Conservation (phyloP, 2,329 filamentous ascomycete species). For the Colletotrichum cuscutae region DNA sequence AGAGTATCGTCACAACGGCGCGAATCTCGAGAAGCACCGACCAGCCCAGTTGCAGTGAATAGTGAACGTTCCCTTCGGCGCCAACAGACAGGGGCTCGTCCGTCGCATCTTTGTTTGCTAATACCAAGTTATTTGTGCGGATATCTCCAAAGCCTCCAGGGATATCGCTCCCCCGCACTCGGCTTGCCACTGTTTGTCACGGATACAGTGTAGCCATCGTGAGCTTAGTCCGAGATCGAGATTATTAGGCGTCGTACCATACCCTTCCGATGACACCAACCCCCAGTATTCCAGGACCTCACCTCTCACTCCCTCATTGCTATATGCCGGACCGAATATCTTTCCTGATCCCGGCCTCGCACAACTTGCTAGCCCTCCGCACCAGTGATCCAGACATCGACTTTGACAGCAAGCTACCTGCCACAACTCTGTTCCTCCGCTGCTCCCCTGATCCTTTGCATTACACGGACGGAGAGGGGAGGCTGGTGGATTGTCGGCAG, state of each 20-base stretch:
- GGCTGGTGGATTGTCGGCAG: not conserved
- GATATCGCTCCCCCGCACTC: slow-evolving; percentile 11
- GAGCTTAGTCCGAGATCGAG: not conserved
- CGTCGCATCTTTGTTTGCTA: slow-evolving; percentile 19
- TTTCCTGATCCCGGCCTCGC: not conserved
- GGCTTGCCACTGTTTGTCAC: not conserved
- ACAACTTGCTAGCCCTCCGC: slow-evolving; percentile 1
- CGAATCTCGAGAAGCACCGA: not conserved
- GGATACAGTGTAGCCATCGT: slow-evolving; percentile 22
- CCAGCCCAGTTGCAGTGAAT: not conserved
- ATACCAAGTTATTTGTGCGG: not conserved
- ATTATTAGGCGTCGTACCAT: not conserved
- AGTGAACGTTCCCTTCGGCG: slow-evolving; percentile 6
- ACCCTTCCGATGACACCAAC: not conserved
- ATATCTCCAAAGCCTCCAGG: slow-evolving; percentile 6
- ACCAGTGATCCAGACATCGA: slow-evolving; percentile 22
- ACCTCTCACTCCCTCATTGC: not conserved
- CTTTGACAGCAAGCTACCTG: slow-evolving; percentile 17
- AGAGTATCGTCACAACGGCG: not conserved
- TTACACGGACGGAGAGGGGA: slow-evolving; percentile 8
- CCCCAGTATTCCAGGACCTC: not conserved
- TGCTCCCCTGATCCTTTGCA: not conserved
- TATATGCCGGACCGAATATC: not conserved
- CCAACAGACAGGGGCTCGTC: slow-evolving; percentile 15
- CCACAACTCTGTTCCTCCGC: slow-evolving; percentile 6